Evolutionary conservation across 441 rosid genomes (phyloP), one percentile per base, ranked within the genome.

Genomic region (Aleurites moluccanus): DNA sequence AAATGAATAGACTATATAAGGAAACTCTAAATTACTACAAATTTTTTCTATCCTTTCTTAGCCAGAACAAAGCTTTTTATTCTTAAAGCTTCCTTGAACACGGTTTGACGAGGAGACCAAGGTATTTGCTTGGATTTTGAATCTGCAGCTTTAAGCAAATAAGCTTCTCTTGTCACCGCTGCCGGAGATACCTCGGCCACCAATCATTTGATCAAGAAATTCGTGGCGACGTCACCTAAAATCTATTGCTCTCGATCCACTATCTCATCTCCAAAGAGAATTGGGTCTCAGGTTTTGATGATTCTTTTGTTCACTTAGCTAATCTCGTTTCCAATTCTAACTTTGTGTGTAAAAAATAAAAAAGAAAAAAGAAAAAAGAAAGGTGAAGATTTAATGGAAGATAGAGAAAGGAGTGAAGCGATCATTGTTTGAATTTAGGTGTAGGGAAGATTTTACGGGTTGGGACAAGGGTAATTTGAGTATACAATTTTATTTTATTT

Each of bases 201-300:
- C 35, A 79, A 78, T 72, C 89, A 91, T 15, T 76, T 89, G 83
- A 88, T 91, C 9, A 87, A 85, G 88, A 95, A 91, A 81, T 95
- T 95, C 74, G 91, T 90, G 5, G 88, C 91, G 30, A 81, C 90
- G 14, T 88, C 92, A 0, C 90, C 98, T 2, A n/a, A 90, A 91
- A 84, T 84, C 89, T 64, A 67, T 86, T 6, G 80, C 92, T 62
- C 91, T 94, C 38, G 88, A 88, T 78, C 90, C 93, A 38, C 94
- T 92, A 75, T 87, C 97, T 70, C 89, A 88, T 80, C 40, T 73
- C 90, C 30, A 89, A 87, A 74, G 88, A 83, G 74, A 75, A 75
- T 10, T 85, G 90, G 0, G 27, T 59, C 28, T 74, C 73, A 13
- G 93, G 98, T 6, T 92, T 94, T 63, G 77, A 77, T 15, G 79